Evolutionary conservation across 139 green algal species (phyloP), one percentile per base, ranked within the genome.

Genomic region (Chlorella sp.): DNA sequence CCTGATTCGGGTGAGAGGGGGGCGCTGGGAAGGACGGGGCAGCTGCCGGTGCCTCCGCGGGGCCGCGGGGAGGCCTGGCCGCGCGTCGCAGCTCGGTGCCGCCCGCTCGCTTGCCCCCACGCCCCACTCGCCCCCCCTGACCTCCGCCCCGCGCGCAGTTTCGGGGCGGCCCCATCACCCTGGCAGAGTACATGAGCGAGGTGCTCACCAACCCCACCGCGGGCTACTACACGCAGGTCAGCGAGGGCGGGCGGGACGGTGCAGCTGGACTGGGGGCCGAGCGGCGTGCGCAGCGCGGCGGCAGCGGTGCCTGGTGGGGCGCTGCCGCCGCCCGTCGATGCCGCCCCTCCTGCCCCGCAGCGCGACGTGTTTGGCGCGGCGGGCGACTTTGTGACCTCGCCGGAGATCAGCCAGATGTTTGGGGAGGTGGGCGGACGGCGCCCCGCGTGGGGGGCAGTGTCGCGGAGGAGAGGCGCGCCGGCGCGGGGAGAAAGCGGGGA

Each of bases 321-420:
- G 25, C 27, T n/a, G n/a, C n/a, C n/a, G n/a, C n/a, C n/a, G n/a
- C n/a, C n/a, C n/a, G n/a, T 36, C 27, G 21, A 3, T 35, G 2
- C 2, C 60, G 31, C 40, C 3, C 58, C 58, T 43, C 2, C 58
- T n/a, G n/a, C 58, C 61, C 21, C 89, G 71, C 46, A 76, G 29
- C 59, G 85, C 0, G 91, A 98, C 73, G 96, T 98, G 15, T 98
- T 99, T 83, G 96, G 96, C 21, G 73, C 51, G 0, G 29, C 63
- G 0, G 96, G 96, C 21, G 92, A 99, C 86, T 99, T 99, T 82
- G 82, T 94, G 14, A 99, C 96, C 12, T 97, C 91, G 0, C 96
- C 96, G 25, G 96, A 99, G 73, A 94, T 99, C 53, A 96, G 88
- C 9, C 96, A 99, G 82, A 88, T 98, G 82, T 98, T 98, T 87